A percentile compares a stretch with the other conserved stretches of the same genome.
phyloP scores from a whole-genome alignment of 352 stramenopile genomes.

The Globisporangium perplexum region DNA sequence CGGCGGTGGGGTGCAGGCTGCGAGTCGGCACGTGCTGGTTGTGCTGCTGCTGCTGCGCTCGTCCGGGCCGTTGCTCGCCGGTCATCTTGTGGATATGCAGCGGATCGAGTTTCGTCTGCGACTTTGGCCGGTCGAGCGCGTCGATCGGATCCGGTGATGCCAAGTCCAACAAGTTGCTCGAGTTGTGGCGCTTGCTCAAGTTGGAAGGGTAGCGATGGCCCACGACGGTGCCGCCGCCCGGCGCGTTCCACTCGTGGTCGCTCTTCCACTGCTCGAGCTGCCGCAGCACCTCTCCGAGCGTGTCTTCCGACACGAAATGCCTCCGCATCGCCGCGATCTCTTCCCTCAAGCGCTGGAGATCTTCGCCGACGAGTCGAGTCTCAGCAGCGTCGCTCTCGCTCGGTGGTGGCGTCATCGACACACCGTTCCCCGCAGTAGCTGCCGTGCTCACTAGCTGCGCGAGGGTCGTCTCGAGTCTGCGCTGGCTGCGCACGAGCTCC shows the following conservation, averaged over 20 bases:
- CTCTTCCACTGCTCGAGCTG: slow-evolving; percentile 33
- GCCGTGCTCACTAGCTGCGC: slow-evolving; percentile 13
- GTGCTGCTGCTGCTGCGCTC: slow-evolving; percentile 2
- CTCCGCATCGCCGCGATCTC: slow-evolving; percentile 34
- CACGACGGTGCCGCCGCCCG: slow-evolving; percentile 11
- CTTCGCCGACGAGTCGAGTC: slow-evolving; percentile 19
- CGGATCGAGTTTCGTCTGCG: slow-evolving; percentile 56
- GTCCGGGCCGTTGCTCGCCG: slow-evolving; percentile 13
- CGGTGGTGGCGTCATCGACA: neutral
- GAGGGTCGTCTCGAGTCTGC: slow-evolving; percentile 24
- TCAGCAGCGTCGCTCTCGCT: neutral
- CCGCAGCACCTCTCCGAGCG: slow-evolving; percentile 26
- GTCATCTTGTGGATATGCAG: slow-evolving; percentile 40
- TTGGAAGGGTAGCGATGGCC: slow-evolving; percentile 21
- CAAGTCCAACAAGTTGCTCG: neutral
- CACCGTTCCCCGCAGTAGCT: neutral
- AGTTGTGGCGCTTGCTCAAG: slow-evolving; percentile 22
- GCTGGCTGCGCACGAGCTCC: slow-evolving; percentile 38
- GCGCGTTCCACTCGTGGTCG: slow-evolving; percentile 19
- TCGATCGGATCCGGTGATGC: neutral
- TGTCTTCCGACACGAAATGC: slow-evolving; percentile 45
- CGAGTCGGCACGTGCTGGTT: neutral
- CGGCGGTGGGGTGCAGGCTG: slow-evolving; percentile 7
- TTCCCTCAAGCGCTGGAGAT: slow-evolving; percentile 29
- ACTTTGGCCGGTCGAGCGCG: slow-evolving; percentile 34